phyloP scores from a whole-genome alignment of 1,139 yeast genomes.

The Blastobotrys serpentis region DNA sequence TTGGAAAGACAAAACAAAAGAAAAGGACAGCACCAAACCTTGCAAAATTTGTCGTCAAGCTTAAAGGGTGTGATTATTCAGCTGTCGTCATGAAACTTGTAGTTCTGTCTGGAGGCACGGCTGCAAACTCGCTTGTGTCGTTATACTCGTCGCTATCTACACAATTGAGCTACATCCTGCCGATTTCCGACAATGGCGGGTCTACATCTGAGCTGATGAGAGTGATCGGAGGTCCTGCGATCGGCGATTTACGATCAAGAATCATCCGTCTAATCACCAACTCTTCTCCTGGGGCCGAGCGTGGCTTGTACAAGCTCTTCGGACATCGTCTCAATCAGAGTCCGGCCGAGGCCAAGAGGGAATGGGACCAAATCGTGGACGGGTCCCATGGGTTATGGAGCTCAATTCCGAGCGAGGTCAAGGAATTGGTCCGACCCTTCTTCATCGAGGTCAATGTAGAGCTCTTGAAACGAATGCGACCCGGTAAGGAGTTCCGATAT shows the following conservation, averaged over 20 bases:
- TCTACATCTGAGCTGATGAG: conserved; percentile 89
- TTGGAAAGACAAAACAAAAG: no score
- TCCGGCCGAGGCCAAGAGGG: conserved; percentile 69
- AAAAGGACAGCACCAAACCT: no score
- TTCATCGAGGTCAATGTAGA: conserved; percentile 78
- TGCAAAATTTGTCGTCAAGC: no score
- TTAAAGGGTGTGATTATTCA: no score
- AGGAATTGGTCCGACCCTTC: conserved; percentile 75
- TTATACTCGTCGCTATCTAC: conserved; percentile 46
- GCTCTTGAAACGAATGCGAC: conserved; percentile 64
- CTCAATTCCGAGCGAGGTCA: conserved; percentile 57
- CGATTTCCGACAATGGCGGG: conserved; percentile 92
- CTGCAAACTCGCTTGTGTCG: conserved; percentile 62
- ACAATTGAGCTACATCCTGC: conserved; percentile 62
- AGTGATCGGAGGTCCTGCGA: conserved; percentile 92
- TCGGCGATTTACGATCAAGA: conserved; percentile 86
- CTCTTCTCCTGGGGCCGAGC: conserved; percentile 35
- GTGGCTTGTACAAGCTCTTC: conserved; percentile 45
- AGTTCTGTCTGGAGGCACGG: conserved; percentile 69
- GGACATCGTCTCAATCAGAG: conserved; percentile 68
- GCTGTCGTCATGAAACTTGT: conserved; percentile 27
- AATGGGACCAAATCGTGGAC: conserved; percentile 79
- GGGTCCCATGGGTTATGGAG: conserved; percentile 76
- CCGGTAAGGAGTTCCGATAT: conserved; percentile 58
- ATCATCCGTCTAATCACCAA: conserved; percentile 60